Evolutionary conservation across 345 rosid genomes (phyloP).

Genomic region (Barbarea vulgaris): DNA sequence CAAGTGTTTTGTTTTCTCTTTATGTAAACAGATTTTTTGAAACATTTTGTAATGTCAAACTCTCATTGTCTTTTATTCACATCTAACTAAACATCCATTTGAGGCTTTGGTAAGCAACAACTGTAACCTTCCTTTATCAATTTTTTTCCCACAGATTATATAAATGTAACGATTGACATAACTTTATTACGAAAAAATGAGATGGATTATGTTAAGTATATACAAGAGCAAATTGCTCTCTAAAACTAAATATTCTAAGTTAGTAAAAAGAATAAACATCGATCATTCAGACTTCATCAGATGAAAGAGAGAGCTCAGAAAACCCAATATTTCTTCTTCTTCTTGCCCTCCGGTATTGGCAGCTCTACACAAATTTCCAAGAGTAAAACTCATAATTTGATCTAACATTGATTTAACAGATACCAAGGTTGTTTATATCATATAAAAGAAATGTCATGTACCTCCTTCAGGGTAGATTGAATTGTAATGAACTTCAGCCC

Average conservation of each 20-base stretch:
- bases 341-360: slow-evolving; percentile 36
- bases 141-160: not conserved
- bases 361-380: slow-evolving; percentile 29
- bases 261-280: slow-evolving; percentile 34
- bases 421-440: not conserved
- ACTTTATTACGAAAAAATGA: slow-evolving; percentile 8
- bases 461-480: slow-evolving; percentile 94
- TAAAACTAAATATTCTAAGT: slow-evolving; percentile 24
- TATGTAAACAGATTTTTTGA: not conserved
- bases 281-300: slow-evolving; percentile 1
- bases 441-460: slow-evolving; percentile 24
- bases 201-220: slow-evolving; percentile 24
- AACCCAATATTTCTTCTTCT: slow-evolving; percentile 45
- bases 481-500: slow-evolving; percentile 99
- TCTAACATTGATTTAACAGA: slow-evolving; percentile 2
- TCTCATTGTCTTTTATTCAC: not conserved
- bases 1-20: not conserved
- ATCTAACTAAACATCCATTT: not conserved
- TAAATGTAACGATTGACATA: not conserved
- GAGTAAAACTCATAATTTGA: not conserved
- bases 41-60: not conserved
- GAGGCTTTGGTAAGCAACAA: not conserved
- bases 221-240: slow-evolving; percentile 27
- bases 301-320: slow-evolving; percentile 32
- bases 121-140: not conserved